Evolutionary conservation across 805 yeast genomes (phyloP).

Genomic region (Metschnikowia lachancei): DNA sequence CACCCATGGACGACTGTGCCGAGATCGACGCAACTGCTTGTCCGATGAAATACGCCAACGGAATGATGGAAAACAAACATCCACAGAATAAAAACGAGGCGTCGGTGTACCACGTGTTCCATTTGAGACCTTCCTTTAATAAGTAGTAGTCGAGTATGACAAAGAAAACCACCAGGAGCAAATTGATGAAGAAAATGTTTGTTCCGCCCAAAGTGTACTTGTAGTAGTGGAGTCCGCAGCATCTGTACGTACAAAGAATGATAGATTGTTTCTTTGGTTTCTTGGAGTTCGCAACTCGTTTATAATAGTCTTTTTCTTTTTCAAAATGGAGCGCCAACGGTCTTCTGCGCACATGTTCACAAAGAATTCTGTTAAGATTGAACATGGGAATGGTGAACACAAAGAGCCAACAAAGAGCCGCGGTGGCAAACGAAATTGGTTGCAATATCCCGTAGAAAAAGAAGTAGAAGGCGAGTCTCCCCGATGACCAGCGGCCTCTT

Average conservation of each 20-base stretch:
- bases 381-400: conserved; percentile 95
- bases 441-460: conserved; percentile 66
- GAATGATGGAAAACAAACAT: conserved; percentile 81
- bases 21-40: conserved; percentile 99
- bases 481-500: conserved; percentile 86
- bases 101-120: conserved; percentile 50
- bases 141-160: conserved; percentile 77
- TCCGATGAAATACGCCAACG: conserved; percentile 94
- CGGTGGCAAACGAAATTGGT: conserved; percentile 59
- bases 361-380: conserved; percentile 63
- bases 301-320: conserved; percentile 50
- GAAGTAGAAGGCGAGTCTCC: conserved; percentile 72
- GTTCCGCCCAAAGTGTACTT: conserved; percentile 97
- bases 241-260: conserved; percentile 85
- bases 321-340: conserved; percentile 85
- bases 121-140: conserved; percentile 44
- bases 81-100: conserved; percentile 67
- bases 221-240: conserved; percentile 89
- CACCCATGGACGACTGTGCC: conserved; percentile 98
- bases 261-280: conserved; percentile 49
- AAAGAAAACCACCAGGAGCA: conserved; percentile 74
- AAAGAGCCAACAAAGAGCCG: conserved; percentile 68
- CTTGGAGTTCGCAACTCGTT: conserved; percentile 24
- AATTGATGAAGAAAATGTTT: conserved; percentile 84
- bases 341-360: conserved; percentile 80